Evolutionary conservation across 75 land plant species (phyloP), one percentile per base, ranked within the genome.

Genomic region (Cryptomeria japonica): DNA sequence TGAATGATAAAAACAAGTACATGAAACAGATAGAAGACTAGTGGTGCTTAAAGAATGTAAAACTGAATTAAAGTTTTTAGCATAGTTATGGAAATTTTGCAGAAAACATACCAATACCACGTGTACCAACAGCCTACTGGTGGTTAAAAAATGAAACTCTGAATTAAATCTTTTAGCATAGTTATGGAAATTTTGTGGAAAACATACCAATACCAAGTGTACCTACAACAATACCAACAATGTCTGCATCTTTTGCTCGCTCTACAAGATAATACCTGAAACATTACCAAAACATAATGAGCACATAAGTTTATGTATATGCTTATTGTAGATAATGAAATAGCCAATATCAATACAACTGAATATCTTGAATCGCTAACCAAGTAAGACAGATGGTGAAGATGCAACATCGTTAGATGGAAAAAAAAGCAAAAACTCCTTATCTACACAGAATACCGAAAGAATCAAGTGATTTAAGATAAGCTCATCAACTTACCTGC

Each of bases 201-300:
- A 84, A 85, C 88, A 38, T 91, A 95, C 96, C 98, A 88, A 94
- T 93, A 84, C 99, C 99, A 86, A 98, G 95, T 32, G 99, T 98
- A 46, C 99, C 99, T 25, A 97, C 99, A 83, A 98, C 93, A 87
- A 98, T 95, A 42, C 99, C 99, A 84, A 98, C 93, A 85, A 98
- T 94, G 78, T 93, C 95, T 92, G 99, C 97, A 95, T 98, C 99
- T 89, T 98, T 98, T 82, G 99, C 99, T 88, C 93, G 95, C 90
- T 98, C 99, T 37, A 98, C 97, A n/a, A 98, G 91, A 87, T 96
- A 97, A 85, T 96, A 97, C 89, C 98, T 96, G 92, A 37, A 87
- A 14, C 46, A n/a, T 46, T 14, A 82, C 41, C 34, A n/a, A n/a
- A 44, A 46, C 49, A 82, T n/a, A 25, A 44, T n/a, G 14, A n/a